Evolutionary conservation across 805 yeast species (phyloP), one percentile per base, ranked within the genome.

Genomic region (Yarrowia osloensis): DNA sequence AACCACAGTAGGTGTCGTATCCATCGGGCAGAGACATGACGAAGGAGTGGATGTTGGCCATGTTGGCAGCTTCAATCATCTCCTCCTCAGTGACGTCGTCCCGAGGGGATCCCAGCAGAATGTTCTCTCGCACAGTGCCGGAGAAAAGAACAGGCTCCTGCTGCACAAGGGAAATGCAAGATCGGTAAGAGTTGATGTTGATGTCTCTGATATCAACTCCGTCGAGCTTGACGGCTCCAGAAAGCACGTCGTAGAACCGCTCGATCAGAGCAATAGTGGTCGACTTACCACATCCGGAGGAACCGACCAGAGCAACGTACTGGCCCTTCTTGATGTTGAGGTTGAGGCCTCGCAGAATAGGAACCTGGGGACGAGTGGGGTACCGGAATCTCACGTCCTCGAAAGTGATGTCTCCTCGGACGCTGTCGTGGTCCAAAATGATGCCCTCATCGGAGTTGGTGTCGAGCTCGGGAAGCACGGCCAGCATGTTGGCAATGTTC

Each of bases 221-320:
- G 29, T 87, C 88, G 52, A 86, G 79, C 31, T 76, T 68, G 13
- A 86, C 84, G 62, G 77, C 72, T 11, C 89, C 89, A 11, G 75
- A 67, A 66, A 80, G 77, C 6, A 84, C 79, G 67, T 83, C 81
- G 72, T 85, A 85, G 65, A 85, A 83, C 24, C 88, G 76, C 69
- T 86, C 81, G 44, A 84, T 76, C 39, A 73, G 65, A 1, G 85
- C 77, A 21, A 87, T 86, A 40, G 87, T 80, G 2, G 89, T 86
- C 6, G 85, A 81, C 72, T 85, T 85, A 21, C 89, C 89, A 68
- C 86, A 82, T 0, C 89, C 89, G 1, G 87, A 83, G 0, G 88
- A 82, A 2, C 88, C 89, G 6, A 94, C 87, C 3, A 94, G 77
- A 65, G 87, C 95, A 15, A 88, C 86, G 40, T 84, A 77, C 68